phyloP scores from a whole-genome alignment of 805 yeast species.

The Myxozyma lipomycoides region DNA sequence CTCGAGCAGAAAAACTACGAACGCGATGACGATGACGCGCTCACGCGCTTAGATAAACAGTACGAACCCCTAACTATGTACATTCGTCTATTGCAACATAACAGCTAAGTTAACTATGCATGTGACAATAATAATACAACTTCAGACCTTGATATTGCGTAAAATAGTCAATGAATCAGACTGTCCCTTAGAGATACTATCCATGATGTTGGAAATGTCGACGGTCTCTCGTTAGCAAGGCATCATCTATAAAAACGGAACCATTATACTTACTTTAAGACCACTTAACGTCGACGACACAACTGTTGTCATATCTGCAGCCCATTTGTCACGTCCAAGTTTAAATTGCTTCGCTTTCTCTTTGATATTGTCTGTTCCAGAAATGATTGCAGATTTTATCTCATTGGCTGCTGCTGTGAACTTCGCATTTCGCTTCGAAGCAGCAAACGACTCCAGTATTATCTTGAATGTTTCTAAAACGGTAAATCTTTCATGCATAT shows the following conservation, averaged over 20 bases:
- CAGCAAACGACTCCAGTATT: conserved; percentile 6
- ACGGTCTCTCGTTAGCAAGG: conserved; percentile 1
- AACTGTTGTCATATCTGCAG: conserved; percentile 1
- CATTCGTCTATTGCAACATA: no score
- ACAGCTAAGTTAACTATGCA: no score
- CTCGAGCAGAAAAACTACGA: no score
- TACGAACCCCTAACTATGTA: no score
- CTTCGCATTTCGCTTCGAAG: conserved; percentile 1
- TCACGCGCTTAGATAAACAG: no score
- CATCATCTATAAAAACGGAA: neutral
- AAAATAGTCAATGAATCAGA: conserved; percentile 18
- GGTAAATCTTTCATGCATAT: conserved; percentile 16
- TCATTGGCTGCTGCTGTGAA: neutral
- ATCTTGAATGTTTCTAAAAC: conserved; percentile 19
- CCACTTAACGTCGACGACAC: neutral
- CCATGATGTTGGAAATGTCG: conserved; percentile 6
- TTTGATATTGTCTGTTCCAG: conserved; percentile 10
- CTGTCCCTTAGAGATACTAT: conserved; percentile 15
- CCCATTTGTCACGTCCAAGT: conserved; percentile 14
- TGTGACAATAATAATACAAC: no score
- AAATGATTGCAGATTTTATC: conserved; percentile 2
- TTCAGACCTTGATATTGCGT: conserved; percentile 12
- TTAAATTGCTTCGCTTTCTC: conserved; percentile 20
- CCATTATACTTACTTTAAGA: neutral
- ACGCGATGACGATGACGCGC: no score